These are phyloP conservation scores for Coemansia umbellata DNA, from an alignment of 192 early-diverging fungal genomes.

Conservation along the genomic window DNA sequence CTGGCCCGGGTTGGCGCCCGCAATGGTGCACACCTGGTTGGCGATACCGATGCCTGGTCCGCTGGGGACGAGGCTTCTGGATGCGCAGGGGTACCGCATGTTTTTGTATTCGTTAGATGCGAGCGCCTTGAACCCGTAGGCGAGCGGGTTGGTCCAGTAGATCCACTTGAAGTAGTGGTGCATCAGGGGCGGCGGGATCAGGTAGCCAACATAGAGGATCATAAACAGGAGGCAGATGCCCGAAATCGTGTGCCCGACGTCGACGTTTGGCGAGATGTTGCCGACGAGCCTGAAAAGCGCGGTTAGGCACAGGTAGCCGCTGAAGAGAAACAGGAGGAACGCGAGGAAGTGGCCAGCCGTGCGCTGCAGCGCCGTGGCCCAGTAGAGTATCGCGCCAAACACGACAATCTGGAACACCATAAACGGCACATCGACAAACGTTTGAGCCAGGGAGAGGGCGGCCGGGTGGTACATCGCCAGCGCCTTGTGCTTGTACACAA, in stretches of 20 bases:
- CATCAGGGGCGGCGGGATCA: conserved; percentile 56
- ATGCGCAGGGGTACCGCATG: conserved; percentile 25
- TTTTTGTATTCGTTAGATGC: conserved; percentile 56
- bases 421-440: conserved; percentile 47
- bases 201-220: conserved; percentile 58
- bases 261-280: conserved; percentile 53
- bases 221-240: conserved; percentile 58
- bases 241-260: conserved; percentile 57
- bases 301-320: conserved; percentile 45
- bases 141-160: conserved; percentile 67
- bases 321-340: conserved; percentile 56
- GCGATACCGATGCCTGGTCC: conserved; percentile 35
- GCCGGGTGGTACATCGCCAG: conserved; percentile 55
- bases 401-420: conserved; percentile 49
- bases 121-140: conserved; percentile 63
- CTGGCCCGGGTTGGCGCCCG: conserved; percentile 52
- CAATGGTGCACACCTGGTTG: conserved; percentile 60
- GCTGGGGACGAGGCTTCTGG: conserved; percentile 37
- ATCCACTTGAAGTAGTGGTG: conserved; percentile 61
- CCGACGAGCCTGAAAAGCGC: conserved; percentile 59
- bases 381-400: conserved; percentile 59
- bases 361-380: conserved; percentile 53
- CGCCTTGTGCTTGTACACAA: conserved; percentile 74
- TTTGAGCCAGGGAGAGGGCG: conserved; percentile 23
- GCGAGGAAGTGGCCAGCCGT: conserved; percentile 53